A percentile compares a stretch with the other conserved stretches of the same genome.
Conservation (phyloP, 2,329 filamentous ascomycete species). For the Penicillium sp. region DNA sequence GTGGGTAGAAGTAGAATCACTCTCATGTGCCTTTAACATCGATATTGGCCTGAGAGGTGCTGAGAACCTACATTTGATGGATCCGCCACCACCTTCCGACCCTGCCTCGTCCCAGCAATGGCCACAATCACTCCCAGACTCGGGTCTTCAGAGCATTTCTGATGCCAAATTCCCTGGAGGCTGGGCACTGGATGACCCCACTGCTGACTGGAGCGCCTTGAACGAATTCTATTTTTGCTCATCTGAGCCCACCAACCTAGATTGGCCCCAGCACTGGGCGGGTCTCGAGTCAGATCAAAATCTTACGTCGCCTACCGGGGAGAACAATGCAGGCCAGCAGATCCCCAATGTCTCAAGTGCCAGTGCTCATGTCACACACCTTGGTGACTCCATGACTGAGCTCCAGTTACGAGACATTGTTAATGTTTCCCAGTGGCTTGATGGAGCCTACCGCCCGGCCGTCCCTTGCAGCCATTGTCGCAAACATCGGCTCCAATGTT, state of each 20-base stretch:
- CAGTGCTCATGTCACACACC: neutral
- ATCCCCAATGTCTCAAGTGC: neutral
- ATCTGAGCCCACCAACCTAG: slow-evolving; percentile 6
- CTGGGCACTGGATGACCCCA: slow-evolving; percentile 7
- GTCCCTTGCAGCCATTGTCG: slow-evolving; percentile 50
- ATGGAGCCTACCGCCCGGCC: slow-evolving; percentile 47
- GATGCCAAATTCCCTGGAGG: slow-evolving; percentile 3
- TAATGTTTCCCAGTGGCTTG: slow-evolving; percentile 36
- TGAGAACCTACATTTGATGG: slow-evolving; percentile 7
- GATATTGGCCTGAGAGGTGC: neutral
- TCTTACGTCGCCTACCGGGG: neutral
- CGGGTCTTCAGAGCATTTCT: slow-evolving; percentile 9
- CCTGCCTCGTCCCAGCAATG: slow-evolving; percentile 7
- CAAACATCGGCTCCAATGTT: slow-evolving; percentile 49
- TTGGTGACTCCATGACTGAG: neutral
- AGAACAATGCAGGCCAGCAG: neutral
- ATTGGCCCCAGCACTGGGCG: slow-evolving; percentile 12
- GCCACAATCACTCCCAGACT: slow-evolving; percentile 12
- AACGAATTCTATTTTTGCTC: slow-evolving; percentile 18
- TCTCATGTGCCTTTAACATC: neutral
- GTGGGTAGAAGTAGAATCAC: neutral
- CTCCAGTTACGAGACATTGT: slow-evolving; percentile 9
- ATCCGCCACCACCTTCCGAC: slow-evolving; percentile 1
- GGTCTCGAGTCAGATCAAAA: slow-evolving; percentile 2
- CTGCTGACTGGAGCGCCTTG: slow-evolving; percentile 3